Percentiles rank a stretch among this genome's conserved stretches.
Conservation (phyloP, 192 early-diverging fungal genomes). For the Coemansia pectinata region DNA sequence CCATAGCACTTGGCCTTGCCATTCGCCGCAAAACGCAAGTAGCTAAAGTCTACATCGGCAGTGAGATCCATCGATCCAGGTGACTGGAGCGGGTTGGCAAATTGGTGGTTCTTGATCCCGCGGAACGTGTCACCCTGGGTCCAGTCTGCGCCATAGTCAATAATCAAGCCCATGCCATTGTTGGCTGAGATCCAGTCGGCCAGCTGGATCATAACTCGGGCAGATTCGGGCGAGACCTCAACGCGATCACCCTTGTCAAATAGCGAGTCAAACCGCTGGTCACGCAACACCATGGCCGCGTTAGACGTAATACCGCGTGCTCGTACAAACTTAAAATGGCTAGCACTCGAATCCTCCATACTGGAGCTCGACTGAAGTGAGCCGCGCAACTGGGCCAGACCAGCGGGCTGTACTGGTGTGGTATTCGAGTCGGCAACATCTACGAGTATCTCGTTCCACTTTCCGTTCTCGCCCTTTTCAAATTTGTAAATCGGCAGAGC, state of each 20-base stretch:
- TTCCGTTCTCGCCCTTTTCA: constrained; percentile 66
- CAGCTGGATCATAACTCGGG: constrained; percentile 64
- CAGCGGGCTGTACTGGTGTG: constrained; percentile 2
- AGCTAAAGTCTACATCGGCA: constrained; percentile 88
- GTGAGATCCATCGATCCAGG: constrained; percentile 90
- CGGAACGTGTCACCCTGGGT: constrained; percentile 76
- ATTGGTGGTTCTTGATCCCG: constrained; percentile 83
- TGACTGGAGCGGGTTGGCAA: constrained; percentile 70
- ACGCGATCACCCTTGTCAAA: constrained; percentile 74
- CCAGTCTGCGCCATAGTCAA: constrained; percentile 91
- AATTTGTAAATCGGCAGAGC: constrained; percentile 85
- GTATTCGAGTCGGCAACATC: constrained; percentile 69
- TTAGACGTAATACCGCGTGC: constrained; percentile 61
- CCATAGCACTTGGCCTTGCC: constrained; percentile 63
- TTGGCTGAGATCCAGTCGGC: constrained; percentile 66
- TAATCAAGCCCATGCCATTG: constrained; percentile 71
- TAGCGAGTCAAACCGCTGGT: constrained; percentile 42
- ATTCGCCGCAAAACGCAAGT: constrained; percentile 62
- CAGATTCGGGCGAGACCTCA: constrained; percentile 84
- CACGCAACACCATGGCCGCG: constrained; percentile 49
- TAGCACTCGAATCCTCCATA: constrained; percentile 19
- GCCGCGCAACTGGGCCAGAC: background rate
- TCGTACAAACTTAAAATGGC: constrained; percentile 77
- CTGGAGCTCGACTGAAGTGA: background rate
- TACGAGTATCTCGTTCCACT: constrained; percentile 88